Evolutionary conservation across 176 grass and related monocot genomes (phyloP).

Genomic region (Tuctoria greenei): DNA sequence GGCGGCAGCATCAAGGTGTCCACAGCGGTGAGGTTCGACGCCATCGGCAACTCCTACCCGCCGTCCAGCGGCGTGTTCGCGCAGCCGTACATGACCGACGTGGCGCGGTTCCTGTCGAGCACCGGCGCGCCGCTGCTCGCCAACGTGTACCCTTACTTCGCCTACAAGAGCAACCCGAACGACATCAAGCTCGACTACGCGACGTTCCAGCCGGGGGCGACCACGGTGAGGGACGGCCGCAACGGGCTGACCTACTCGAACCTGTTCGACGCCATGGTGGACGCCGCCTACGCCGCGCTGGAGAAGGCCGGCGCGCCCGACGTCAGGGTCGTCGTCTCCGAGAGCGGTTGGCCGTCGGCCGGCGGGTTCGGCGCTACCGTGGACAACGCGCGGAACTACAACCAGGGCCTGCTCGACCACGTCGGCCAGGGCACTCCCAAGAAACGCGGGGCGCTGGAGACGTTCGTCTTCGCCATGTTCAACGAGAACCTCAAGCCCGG

Average conservation of each 20-base stretch:
- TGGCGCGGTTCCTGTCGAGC: constrained; percentile 39
- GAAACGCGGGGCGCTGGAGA: constrained; percentile 30
- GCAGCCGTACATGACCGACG: constrained; percentile 21
- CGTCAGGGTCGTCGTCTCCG: too few species aligned
- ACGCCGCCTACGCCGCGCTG: constrained; percentile 38
- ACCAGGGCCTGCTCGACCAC: constrained; percentile 63
- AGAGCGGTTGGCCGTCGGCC: constrained; percentile 54
- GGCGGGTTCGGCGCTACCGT: constrained; percentile 40
- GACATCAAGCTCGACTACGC: constrained; percentile 42
- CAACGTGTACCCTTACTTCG: constrained; percentile 74
- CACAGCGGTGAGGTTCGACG: constrained; percentile 41
- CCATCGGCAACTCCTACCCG: constrained; percentile 46
- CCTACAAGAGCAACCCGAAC: constrained; percentile 29
- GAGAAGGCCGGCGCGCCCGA: too few species aligned
- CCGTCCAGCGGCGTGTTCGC: constrained; percentile 52
- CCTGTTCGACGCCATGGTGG: constrained; percentile 68
- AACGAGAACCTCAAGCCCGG: constrained; percentile 60
- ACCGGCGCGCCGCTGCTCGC: constrained; percentile 54
- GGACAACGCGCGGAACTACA: constrained; percentile 55
- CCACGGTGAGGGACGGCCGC: background rate
- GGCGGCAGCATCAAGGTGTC: constrained; percentile 47
- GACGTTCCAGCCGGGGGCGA: constrained; percentile 47
- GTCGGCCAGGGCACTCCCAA: constrained; percentile 46
- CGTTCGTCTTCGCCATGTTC: constrained; percentile 73
- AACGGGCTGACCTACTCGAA: background rate